Conservation (phyloP, 345 rosid genomes). For the Clarkia xantiana region DNA sequence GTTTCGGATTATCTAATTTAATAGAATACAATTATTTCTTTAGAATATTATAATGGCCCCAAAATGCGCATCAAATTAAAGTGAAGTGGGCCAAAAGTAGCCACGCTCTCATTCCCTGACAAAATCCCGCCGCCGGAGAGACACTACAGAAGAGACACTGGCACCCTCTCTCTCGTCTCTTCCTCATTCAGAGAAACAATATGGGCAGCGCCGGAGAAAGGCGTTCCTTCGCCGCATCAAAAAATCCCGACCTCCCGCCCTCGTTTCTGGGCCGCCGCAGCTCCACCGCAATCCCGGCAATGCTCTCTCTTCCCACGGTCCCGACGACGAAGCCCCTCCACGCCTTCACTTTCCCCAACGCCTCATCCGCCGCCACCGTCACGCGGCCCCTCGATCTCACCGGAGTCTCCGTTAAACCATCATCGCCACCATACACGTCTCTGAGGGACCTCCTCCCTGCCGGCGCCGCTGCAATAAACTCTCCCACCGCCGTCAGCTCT, state of each 20-base stretch:
- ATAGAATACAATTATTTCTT: too few relatives aligned
- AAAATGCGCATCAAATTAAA: too few relatives aligned
- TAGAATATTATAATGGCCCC: too few relatives aligned
- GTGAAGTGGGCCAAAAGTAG: too few relatives aligned
- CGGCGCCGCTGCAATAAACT: constrained; percentile 23
- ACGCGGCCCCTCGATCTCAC: too few relatives aligned
- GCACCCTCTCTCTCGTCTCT: too few relatives aligned
- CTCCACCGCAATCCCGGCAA: constrained; percentile 20
- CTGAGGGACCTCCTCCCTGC: constrained; percentile 56
- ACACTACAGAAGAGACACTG: too few relatives aligned
- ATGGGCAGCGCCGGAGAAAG: background rate
- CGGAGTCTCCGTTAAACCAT: background rate
- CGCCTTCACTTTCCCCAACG: constrained; percentile 14
- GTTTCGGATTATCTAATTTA: too few relatives aligned
- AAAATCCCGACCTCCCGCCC: background rate
- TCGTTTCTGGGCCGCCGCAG: constrained; percentile 33
- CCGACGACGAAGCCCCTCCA: constrained; percentile 7
- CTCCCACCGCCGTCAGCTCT: constrained; percentile 32
- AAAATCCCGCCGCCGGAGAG: too few relatives aligned
- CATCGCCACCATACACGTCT: constrained; percentile 50
- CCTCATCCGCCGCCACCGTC: constrained; percentile 4
- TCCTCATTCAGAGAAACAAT: too few relatives aligned
- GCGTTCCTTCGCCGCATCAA: background rate
- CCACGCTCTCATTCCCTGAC: too few relatives aligned
- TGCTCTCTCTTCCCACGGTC: constrained; percentile 11